A percentile compares a stretch with the other conserved stretches of the same genome.
Conservation (phyloP, 2,329 filamentous ascomycete genomes). For the Keithomyces neogunnii region DNA sequence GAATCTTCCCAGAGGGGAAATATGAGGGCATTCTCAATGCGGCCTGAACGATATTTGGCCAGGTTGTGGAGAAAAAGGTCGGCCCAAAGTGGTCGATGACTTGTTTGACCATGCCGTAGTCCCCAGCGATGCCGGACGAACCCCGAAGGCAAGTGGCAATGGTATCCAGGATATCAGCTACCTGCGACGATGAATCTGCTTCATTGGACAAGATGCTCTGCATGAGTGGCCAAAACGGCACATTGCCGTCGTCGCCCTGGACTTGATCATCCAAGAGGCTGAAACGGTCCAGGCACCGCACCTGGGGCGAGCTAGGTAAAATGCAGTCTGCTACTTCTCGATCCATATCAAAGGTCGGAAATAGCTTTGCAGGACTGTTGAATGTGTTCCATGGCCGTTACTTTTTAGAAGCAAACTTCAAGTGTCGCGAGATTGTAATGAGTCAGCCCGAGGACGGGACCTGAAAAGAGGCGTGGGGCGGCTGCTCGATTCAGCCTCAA, state of each 20-base stretch:
- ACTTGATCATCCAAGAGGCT: conserved; percentile 15
- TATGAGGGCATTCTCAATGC: conserved; percentile 12
- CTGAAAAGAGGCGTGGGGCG: neutral
- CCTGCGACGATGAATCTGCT: conserved; percentile 5
- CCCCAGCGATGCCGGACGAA: conserved; percentile 10
- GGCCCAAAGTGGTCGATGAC: conserved; percentile 3
- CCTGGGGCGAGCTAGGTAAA: conserved; percentile 8
- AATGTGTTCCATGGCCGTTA: too few relatives aligned
- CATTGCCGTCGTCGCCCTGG: conserved; percentile 15
- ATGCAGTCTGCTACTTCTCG: conserved; percentile 1
- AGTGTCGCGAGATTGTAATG: neutral
- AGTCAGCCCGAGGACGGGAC: neutral
- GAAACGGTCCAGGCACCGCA: conserved; percentile 20
- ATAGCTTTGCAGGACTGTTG: too few relatives aligned
- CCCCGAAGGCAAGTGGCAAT: conserved; percentile 15
- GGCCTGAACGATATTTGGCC: conserved; percentile 16
- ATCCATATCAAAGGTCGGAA: neutral
- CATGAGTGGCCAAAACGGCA: conserved; percentile 19
- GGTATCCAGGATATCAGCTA: conserved; percentile 20
- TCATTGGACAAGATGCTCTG: conserved; percentile 12
- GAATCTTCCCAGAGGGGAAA: conserved; percentile 13
- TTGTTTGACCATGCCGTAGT: conserved; percentile 14
- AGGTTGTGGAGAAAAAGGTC: conserved; percentile 10
- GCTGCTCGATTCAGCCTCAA: neutral
- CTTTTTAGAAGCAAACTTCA: too few relatives aligned